Base-by-base conservation (phyloP, 768 basidiomycete species). In the Galerina marginata region DNA sequence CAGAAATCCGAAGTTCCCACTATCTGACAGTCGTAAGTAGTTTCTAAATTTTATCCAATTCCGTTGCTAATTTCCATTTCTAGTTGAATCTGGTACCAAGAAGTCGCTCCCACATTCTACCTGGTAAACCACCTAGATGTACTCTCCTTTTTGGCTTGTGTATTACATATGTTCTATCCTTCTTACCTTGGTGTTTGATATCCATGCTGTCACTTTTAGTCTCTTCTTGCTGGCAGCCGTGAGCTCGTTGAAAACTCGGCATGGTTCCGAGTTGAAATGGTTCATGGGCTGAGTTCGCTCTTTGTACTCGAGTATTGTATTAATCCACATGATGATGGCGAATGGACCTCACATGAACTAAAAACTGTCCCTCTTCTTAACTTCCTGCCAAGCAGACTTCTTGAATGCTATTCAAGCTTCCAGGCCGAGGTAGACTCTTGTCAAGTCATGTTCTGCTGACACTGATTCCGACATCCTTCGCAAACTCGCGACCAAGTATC, bases 1-100 rank as follows among this genome's bases (percentile, higher is more conserved):
- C 26, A 38, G 26, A 51, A 55, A 54, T 36, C 33, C 59, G 7
- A 55, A 55, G 20, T 42, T 60, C 15, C 51, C 51, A 16, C 14
- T 54, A 26, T 39, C 58, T 44, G 51, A 53, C 33, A 46, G 29
- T 20, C 37, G 58, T 59, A 5, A 20, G 58, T 53, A 6, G 12
- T 25, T 2, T 26, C 6, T 40, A 11, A 39, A 2, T 29, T 6
- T 29, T 5, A 37, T 53, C 36, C 16, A 9, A 26, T 26, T 15
- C n/a, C 16, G 37, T n/a, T 37, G 14, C 50, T 59, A 26, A 59
- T 16, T 25, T 49, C 26, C 15, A 14, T 2, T 9, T 26, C 15
- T 39, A 59, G 58, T 59, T 42, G 51, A 59, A 52, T 42, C 52
- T 29, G 51, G 44, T 9, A 11, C 29, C 44, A 46, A 59, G 51